Base-by-base conservation (phyloP, 2,329 filamentous ascomycete genomes). In the Myriosclerotinia duriaeana region DNA sequence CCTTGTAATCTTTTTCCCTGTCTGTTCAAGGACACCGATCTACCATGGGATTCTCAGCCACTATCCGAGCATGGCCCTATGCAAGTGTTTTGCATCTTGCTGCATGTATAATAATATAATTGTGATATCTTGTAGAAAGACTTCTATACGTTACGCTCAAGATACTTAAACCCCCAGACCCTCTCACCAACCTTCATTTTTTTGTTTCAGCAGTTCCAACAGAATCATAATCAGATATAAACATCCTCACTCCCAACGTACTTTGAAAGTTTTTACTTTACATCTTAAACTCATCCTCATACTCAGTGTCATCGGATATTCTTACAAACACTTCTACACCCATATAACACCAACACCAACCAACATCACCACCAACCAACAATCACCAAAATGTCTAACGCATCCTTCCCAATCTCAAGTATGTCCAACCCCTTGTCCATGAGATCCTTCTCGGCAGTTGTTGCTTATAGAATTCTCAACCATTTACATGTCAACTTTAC, bases 51-150 rank as follows among this genome's bases (percentile, higher is more conserved):
- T 22, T 61, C 46, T 61, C 64, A 61, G 64, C 64, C 64, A 65
- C 64, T 52, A 53, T 44, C 46, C 64, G 53, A 52, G 40, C 46
- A 61, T 65, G 46, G 64, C 38, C 54, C 58, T 65, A 46, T 34
- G 64, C 48, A 61, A 36, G 53, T 65, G 55, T 65, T 65, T 65
- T 65, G 64, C 55, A 46, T 65, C n/a, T n/a, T 48, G 52, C 36
- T 61, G 48, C 64, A 40, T 59, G 54, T 52, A 52, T 52, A 26
- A 63, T 52, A 20, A 38, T 34, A 65, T 53, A 53, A 52, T 52
- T 60, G 48, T 53, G 58, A 65, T 61, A 53, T 65, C 36, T 40
- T 36, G 11, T 60, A 36, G 55, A 53, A 42, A 50, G 20, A 38
- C 44, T 38, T 61, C 11, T 50, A 64, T 64, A 54, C 53, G 17